phyloP scores from a whole-genome alignment of 257 asterid species.

The Echites panduratus region DNA sequence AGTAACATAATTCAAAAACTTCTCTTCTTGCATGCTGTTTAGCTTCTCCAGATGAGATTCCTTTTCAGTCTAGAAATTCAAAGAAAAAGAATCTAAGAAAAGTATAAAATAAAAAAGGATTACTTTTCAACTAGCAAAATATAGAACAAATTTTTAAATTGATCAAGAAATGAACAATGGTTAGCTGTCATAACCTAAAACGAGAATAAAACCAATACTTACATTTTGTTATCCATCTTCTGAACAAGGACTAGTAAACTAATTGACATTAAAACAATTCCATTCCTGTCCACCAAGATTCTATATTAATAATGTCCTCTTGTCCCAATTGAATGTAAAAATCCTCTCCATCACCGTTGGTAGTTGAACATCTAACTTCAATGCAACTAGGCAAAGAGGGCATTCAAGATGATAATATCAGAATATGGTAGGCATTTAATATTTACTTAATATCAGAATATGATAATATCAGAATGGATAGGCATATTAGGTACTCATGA shows the following conservation, averaged over 20 bases:
- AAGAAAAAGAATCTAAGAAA: not conserved
- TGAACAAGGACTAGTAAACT: not conserved
- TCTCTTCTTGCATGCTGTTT: constrained; percentile 63
- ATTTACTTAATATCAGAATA: too few relatives aligned
- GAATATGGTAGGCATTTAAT: constrained; percentile 42
- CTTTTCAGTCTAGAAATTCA: constrained; percentile 40
- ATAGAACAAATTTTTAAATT: not conserved
- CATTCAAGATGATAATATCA: too few relatives aligned
- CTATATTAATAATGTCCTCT: constrained; percentile 56
- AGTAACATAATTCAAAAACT: constrained; percentile 46
- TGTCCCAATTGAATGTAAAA: constrained; percentile 44
- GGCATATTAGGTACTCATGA: too few relatives aligned
- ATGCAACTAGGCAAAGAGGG: too few relatives aligned
- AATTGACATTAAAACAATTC: constrained; percentile 17
- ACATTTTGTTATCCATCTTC: constrained; percentile 16
- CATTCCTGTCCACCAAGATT: constrained; percentile 57
- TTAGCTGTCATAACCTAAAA: too few relatives aligned
- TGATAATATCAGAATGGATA: too few relatives aligned
- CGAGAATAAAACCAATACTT: too few relatives aligned
- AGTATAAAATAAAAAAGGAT: not conserved
- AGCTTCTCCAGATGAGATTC: constrained; percentile 53
- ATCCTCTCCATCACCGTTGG: constrained; percentile 26
- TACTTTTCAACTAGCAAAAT: not conserved
- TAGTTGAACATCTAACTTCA: too few relatives aligned
- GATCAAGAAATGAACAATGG: not conserved